Evolutionary conservation across 371 early-diverging fungal species (phyloP).

Genomic region (Chytridium lagenaria): DNA sequence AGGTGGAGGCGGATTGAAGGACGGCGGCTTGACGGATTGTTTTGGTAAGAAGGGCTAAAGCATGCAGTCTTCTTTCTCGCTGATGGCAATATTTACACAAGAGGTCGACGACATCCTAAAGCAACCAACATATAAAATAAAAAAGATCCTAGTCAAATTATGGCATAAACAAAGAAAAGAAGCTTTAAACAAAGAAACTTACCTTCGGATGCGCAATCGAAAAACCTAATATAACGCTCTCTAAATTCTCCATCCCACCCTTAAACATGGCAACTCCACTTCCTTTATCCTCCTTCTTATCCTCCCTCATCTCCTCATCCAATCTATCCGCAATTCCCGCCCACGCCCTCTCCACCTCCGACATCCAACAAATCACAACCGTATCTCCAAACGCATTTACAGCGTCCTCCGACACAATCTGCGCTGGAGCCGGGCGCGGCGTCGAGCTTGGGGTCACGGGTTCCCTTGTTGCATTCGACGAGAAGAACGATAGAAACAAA

Average conservation of each 20-base stretch:
- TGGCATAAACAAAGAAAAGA: no score
- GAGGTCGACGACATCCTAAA: constrained; percentile 5
- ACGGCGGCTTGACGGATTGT: background rate
- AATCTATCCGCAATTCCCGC: background rate
- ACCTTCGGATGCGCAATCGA: background rate
- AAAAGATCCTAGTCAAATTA: no score
- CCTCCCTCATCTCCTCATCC: background rate
- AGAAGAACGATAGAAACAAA: no score
- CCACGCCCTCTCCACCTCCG: background rate
- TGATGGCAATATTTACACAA: background rate
- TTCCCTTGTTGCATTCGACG: no score
- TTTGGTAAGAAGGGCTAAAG: background rate
- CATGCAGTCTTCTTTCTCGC: background rate
- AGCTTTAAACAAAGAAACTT: background rate
- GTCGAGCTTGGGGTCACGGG: no score
- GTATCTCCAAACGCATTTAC: background rate
- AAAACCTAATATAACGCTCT: background rate
- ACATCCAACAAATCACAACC: background rate
- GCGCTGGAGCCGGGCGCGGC: no score
- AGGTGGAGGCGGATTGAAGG: background rate
- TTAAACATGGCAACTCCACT: no score
- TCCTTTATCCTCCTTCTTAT: background rate
- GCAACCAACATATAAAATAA: background rate
- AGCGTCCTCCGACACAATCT: background rate
- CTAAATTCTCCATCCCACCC: background rate